Conservation (phyloP, 257 asterid species). For the Jacaranda copaia region DNA sequence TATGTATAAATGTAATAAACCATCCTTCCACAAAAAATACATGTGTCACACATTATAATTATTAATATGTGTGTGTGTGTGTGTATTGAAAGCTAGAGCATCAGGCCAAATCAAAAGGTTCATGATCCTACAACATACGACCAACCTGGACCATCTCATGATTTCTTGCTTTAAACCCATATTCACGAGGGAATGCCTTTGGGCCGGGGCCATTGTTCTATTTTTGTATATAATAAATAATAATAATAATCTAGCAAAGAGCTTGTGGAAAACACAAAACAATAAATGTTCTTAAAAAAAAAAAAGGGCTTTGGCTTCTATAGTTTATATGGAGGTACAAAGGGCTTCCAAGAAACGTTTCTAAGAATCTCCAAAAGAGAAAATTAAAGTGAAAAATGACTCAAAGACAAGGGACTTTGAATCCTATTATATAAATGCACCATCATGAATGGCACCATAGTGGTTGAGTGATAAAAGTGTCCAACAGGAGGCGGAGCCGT, state of each 20-base stretch:
- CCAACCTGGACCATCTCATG: constrained; percentile 50
- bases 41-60: no score
- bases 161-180: constrained; percentile 50
- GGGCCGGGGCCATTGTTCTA: constrained; percentile 36
- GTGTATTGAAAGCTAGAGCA: constrained; percentile 5
- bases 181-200: constrained; percentile 51
- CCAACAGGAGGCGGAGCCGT: constrained; percentile 12
- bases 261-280: constrained; percentile 34
- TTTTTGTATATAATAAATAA: neutral
- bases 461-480: constrained; percentile 2
- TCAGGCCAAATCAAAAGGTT: constrained; percentile 39
- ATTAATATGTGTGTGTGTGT: no score
- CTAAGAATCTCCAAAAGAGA: constrained; percentile 85
- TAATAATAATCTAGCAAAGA: constrained; percentile 10
- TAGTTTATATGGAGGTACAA: constrained; percentile 28
- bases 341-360: constrained; percentile 94
- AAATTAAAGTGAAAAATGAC: constrained; percentile 65
- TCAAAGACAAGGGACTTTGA: constrained; percentile 96
- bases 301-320: neutral
- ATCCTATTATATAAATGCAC: constrained; percentile 55
- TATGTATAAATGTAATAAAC: no score
- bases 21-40: no score
- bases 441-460: constrained; percentile 24
- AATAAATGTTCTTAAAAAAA: constrained; percentile 15
- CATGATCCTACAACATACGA: constrained; percentile 35